Base-by-base conservation (phyloP, 306 rosid species). In the Mucuna pruriens region DNA sequence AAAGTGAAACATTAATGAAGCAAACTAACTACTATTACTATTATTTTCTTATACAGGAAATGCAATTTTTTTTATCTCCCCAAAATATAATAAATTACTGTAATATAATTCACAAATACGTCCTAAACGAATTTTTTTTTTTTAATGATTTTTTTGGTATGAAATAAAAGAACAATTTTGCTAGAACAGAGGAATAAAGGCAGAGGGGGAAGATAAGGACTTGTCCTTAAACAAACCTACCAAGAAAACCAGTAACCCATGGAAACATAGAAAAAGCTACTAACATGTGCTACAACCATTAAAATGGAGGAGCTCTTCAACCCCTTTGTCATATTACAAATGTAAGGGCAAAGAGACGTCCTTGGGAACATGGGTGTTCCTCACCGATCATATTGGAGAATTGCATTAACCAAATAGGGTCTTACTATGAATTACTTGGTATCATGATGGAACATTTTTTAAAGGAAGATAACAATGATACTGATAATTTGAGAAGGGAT, bases 41-140 rank as follows among this genome's bases (percentile, higher is more conserved):
- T 69, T 44, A 69, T 13, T 69, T 44, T 49, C 58, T 69, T 69
- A 45, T 13, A 42, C 13, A 44, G 73, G 75, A 69, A 13, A 45
- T 69, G 23, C 75, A 69, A 44, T 69, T 42, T 20, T 42, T 20
- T 42, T 45, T 22, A 69, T 51, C 23, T 51, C 57, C 0, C 23
- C 57, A 51, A 29, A 29, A 29, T 29, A 29, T 29, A 1, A 29
- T 29, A 29, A 29, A 29, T 29, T 29, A 29, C 31, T 29, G 31
- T 29, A 29, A 29, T 29, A 29, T 29, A 29, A 29, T n/a, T n/a
- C n/a, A n/a, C 31, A 29, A 29, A 29, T 29, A 29, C 31, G 1
- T 29, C 31, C 31, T 63, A 33, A 16, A 5, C 34, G 45, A 36
- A 16, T 33, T 29, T 29, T 29, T 29, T 29, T 29, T 29, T n/a